Evolutionary conservation across 2,329 filamentous ascomycete genomes (phyloP), one percentile per base, ranked within the genome.

Genomic region (Arthrocladium fulminans): DNA sequence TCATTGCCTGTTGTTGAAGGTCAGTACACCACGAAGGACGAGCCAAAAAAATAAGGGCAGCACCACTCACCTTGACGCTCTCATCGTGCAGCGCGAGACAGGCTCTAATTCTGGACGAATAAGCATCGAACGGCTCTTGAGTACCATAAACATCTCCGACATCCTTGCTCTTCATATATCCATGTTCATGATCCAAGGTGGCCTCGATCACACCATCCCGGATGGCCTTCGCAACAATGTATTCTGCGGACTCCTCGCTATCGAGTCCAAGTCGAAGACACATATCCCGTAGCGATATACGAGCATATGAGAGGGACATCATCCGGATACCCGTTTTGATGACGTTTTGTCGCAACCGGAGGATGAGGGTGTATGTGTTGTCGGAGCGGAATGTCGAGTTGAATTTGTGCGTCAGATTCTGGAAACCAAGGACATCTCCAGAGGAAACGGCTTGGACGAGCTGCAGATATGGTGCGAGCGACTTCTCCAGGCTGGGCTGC

Each of bases 311-410:
- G 55, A 98, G 75, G 34, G 90, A 97, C 80, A 98, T 94, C 88
- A 97, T 96, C 59, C 92, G 88, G 55, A 98, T 95, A 57, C 92
- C 92, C 2, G 92, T 98, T 76, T 95, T 95, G 80, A 98, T 97
- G 63, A 98, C 92, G 64, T 98, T 98, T 70, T 98, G 92, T 59
- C 92, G 83, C 53, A 98, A 77, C 54, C 92, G 89, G 54, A 97
- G 78, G 60, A 97, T 94, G 50, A 98, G 76, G 9, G 89, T 94
- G 73, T 97, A 97, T 17, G 90, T 97, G 49, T 87, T 87, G 65
- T 98, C 92, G 57, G 85, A 84, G 62, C 88, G 84, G 81, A 97
- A 98, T 9, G 83, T 83, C 38, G 86, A 80, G 50, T 83, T 83
- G 64, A 95, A 82, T 43, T 83, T 78, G 59, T 85, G 83, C 53